Conservation (phyloP, 2,329 filamentous ascomycete species). For the Cordyceps sp. region DNA sequence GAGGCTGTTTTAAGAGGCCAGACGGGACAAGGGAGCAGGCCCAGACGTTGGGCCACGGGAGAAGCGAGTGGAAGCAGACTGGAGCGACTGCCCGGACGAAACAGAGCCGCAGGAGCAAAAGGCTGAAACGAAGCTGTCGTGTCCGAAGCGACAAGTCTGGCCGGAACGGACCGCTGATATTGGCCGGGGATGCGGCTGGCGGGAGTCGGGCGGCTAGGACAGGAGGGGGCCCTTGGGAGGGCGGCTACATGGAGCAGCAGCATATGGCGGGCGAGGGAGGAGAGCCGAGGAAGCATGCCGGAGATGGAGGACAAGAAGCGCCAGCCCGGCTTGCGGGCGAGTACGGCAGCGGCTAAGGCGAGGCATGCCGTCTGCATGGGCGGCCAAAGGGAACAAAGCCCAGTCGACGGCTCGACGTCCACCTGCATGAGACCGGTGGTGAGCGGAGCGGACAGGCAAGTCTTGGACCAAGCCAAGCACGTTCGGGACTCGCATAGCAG, state of each 20-base stretch:
- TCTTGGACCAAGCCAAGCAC: too few relatives aligned
- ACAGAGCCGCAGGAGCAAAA: constrained; percentile 13
- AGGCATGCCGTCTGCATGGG: too few relatives aligned
- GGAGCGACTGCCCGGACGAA: too few relatives aligned
- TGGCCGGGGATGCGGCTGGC: constrained; percentile 21
- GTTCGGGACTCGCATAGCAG: too few relatives aligned
- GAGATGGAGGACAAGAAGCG: not conserved
- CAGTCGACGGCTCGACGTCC: too few relatives aligned
- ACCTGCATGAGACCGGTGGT: too few relatives aligned
- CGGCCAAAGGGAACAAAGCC: too few relatives aligned
- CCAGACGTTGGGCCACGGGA: constrained; percentile 1
- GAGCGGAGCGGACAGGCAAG: too few relatives aligned
- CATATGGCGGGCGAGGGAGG: too few relatives aligned
- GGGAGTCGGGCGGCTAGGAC: constrained; percentile 6
- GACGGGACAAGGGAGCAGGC: not conserved
- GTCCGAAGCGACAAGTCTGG: constrained; percentile 26
- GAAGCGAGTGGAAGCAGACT: constrained; percentile 4
- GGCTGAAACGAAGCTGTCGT: constrained; percentile 34
- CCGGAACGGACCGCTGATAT: constrained; percentile 28
- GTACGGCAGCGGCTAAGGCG: too few relatives aligned
- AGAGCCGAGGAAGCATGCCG: not conserved
- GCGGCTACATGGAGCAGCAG: not conserved
- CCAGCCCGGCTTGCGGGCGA: not conserved
- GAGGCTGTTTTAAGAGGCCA: constrained; percentile 6
- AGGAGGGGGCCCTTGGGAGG: not conserved